Conservation (phyloP, 2,329 filamentous ascomycete genomes). For the Nemania sp. region DNA sequence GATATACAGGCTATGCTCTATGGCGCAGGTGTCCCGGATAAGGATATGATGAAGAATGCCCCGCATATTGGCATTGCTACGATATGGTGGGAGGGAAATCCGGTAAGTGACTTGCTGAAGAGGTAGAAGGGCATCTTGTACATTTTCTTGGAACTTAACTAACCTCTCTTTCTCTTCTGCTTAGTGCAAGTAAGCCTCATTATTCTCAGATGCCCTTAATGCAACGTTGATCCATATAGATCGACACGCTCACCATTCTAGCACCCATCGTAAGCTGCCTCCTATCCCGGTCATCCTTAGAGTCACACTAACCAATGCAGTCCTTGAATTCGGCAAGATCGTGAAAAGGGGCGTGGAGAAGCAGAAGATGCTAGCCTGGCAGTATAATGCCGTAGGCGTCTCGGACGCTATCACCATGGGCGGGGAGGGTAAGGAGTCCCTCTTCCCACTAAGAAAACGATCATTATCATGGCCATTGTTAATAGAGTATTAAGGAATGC, state of each 20-base stretch:
- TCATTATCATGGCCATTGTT: background rate
- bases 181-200: conserved; percentile 48
- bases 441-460: too few relatives aligned
- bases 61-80: conserved; percentile 92
- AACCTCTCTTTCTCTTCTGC: conserved; percentile 26
- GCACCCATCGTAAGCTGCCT: conserved; percentile 50
- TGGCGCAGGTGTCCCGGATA: conserved; percentile 86
- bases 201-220: background rate
- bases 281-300: background rate
- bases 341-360: conserved; percentile 85
- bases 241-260: conserved; percentile 33
- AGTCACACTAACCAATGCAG: conserved; percentile 55
- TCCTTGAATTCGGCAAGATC: conserved; percentile 87
- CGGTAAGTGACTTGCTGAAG: conserved; percentile 64
- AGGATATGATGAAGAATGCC: conserved; percentile 86
- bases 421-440: conserved; percentile 73
- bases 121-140: background rate
- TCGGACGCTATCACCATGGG: conserved; percentile 97
- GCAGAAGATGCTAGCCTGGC: conserved; percentile 91
- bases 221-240: background rate
- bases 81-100: conserved; percentile 98
- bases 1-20: conserved; percentile 86
- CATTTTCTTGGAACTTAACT: conserved; percentile 14
- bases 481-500: conserved; percentile 75
- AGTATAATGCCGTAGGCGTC: conserved; percentile 90